Evolutionary conservation across 2,329 filamentous ascomycete genomes (phyloP).

Genomic region (Huntiella omanensis): DNA sequence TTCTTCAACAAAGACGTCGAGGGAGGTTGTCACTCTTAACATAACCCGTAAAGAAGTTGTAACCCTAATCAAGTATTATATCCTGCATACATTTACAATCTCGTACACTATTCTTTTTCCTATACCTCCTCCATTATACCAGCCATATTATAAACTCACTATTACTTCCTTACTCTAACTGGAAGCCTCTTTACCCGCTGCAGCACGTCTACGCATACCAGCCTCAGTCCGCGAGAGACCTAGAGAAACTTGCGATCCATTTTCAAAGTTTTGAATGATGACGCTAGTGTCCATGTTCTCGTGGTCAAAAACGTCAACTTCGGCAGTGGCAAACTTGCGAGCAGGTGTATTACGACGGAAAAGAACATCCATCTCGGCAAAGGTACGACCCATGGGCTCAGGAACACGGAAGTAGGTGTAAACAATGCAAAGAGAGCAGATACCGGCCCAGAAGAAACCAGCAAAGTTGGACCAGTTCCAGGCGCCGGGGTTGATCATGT

Average conservation of each 20-base stretch:
- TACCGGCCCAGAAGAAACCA: constrained; percentile 60
- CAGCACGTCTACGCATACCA: constrained; percentile 7
- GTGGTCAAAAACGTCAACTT: constrained; percentile 11
- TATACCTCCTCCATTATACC: not conserved
- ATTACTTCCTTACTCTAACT: not conserved
- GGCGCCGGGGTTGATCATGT: constrained; percentile 74
- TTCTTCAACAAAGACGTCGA: too few species aligned
- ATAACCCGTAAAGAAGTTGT: too few species aligned
- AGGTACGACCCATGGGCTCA: constrained; percentile 31
- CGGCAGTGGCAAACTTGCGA: constrained; percentile 19
- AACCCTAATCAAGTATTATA: too few species aligned
- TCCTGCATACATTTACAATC: too few species aligned
- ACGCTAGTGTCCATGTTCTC: constrained; percentile 11
- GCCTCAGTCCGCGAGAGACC: constrained; percentile 2
- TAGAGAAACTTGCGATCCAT: constrained; percentile 10
- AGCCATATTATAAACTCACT: not conserved
- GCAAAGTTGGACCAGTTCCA: constrained; percentile 83
- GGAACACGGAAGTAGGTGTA: constrained; percentile 35
- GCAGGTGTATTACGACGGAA: constrained; percentile 22
- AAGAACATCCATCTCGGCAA: constrained; percentile 25
- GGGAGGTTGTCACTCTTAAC: too few species aligned
- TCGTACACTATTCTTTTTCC: too few species aligned
- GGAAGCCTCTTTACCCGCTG: constrained; percentile 5
- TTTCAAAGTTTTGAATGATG: constrained; percentile 9
- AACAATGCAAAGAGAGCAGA: constrained; percentile 24